Evolutionary conservation across 129 eudicot genomes (phyloP), one percentile per base, ranked within the genome.

Genomic region (Glebionis coronaria): DNA sequence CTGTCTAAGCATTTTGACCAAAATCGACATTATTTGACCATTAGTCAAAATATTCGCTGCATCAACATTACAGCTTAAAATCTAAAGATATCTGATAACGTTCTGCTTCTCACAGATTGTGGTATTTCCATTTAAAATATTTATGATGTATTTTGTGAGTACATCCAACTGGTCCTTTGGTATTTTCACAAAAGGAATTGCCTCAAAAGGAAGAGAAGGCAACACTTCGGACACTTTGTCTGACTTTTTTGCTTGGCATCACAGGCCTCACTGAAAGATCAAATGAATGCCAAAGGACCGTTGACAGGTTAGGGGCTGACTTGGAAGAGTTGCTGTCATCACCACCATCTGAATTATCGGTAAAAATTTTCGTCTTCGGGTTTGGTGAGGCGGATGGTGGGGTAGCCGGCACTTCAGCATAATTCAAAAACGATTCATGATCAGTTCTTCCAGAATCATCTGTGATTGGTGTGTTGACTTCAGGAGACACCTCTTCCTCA

Each of bases 31-130:
- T 70, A 94, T 79, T 51, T 87, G 77, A 25, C 99, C 99, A 65
- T 94, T 94, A 29, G 99, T 89, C 80, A 94, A 80, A 14, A 94
- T 79, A 79, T 94, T 89, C 53, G 99, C 99, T 28, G 95, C 97
- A 52, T 89, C 99, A 45, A 81, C 85, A 78, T 90, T 87, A 25
- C 77, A 82, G 82, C 97, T 94, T 62, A 94, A 49, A 72, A 83
- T 79, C 83, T 94, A 97, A 65, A 94, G 95, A 78, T 94, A 94
- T 75, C 82, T 80, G 69, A 94, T 78, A 20, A 82, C 84, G 51
- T 82, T 86, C 81, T 89, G 99, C 82, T 94, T 94, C 82, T 94
- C 99, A 12, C 88, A 76, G 25, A 73, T 73, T 64, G 83, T n/a
- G 38, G 74, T 75, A 57, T 85, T 94, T 29, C 99, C 92, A 56